Evolutionary conservation across 352 stramenopile species (phyloP), one percentile per base, ranked within the genome.

Genomic region (Pythium sukuiense): DNA sequence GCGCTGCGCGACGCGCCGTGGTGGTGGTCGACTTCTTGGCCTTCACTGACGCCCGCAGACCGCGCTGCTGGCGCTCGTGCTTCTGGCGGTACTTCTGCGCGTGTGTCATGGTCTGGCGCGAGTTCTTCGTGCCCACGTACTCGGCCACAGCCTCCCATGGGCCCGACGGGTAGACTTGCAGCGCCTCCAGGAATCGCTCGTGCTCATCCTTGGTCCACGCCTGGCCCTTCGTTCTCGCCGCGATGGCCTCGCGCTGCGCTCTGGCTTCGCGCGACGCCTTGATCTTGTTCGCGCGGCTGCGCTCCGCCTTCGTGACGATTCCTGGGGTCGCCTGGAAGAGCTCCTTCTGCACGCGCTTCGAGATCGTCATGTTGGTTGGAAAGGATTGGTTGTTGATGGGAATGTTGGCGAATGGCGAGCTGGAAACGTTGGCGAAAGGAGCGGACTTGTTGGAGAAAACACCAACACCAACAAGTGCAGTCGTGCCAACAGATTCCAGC

Each of bases 61-160:
- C 73, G n/a, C 73, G 67, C 59, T 74, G 61, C n/a, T 67, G 70
- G 24, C 73, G 63, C 41, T 72, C 73, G 33, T 74, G 61, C 63
- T 80, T 80, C 55, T 80, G 70, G n/a, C 73, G 70, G 65, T 80
- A 80, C 67, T 80, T 80, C 45, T 80, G 73, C 39, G 73, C 73
- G 54, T 80, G 73, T 13, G 73, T 80, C 70, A 76, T 76, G 53
- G 67, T 72, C 49, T 76, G 70, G 8, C 70, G 61, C 49, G 70
- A 60, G 53, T 72, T 77, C 55, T 77, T 77, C 39, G 70, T 69
- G 59, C 70, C 70, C 6, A 79, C 65, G 49, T 71, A 64, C 46
- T 73, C 56, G 26, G 72, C 68, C 13, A 79, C 67, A 6, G 55
- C 59, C 46, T 74, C 65, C 72, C 72, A 79, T 35, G 72, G 68